Conservation (phyloP, 1,284 basidiomycete species). For the Gastroboletus turbinatus region DNA sequence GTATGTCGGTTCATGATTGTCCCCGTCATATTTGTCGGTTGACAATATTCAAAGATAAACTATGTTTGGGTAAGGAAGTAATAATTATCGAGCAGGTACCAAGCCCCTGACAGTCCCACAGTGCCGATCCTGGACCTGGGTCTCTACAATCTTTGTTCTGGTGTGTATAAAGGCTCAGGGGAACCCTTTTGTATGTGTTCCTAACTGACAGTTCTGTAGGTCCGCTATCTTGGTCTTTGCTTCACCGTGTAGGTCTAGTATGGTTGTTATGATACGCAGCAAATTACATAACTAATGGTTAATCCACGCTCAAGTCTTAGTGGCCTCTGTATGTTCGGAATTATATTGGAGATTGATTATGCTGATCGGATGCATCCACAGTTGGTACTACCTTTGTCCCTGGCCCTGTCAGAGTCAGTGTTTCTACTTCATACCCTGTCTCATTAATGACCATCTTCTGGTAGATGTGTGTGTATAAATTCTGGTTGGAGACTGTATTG, state of each 20-base stretch:
- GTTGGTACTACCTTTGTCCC: background rate
- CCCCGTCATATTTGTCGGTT: background rate
- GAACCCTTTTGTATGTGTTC: background rate
- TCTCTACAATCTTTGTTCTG: background rate
- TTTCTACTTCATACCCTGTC: background rate
- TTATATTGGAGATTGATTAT: background rate
- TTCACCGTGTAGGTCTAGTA: background rate
- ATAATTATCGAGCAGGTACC: background rate
- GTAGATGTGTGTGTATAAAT: background rate
- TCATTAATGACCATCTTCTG: background rate
- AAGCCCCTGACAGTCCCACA: background rate
- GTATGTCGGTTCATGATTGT: background rate
- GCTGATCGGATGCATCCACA: background rate
- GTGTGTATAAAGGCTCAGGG: background rate
- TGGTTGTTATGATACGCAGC: background rate
- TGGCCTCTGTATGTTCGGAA: background rate
- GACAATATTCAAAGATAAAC: background rate
- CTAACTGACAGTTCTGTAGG: background rate
- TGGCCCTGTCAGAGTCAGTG: background rate
- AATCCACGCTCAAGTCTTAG: background rate
- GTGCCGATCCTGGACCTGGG: background rate
- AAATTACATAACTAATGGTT: background rate
- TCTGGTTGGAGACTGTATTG: background rate
- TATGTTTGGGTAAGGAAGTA: background rate
- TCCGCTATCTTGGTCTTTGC: background rate